Evolutionary conservation across 768 basidiomycete species (phyloP).

Genomic region (Pholiota microspora): DNA sequence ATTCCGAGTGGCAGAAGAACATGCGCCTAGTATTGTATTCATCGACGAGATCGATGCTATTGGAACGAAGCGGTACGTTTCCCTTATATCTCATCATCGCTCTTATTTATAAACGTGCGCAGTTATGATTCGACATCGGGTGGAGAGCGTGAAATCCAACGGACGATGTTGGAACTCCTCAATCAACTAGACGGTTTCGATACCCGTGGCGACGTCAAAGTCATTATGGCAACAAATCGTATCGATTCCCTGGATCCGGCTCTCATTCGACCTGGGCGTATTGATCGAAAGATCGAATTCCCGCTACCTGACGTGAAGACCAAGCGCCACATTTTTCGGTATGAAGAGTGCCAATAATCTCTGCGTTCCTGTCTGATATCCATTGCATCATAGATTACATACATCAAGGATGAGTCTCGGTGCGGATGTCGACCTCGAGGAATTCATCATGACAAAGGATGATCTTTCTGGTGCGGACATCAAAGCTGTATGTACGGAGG

Average conservation of each 20-base stretch:
- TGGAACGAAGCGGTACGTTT: slow-evolving; percentile 88
- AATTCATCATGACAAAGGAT: slow-evolving; percentile 94
- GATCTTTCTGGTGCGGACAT: slow-evolving; percentile 97
- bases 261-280: slow-evolving; percentile 96
- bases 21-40: slow-evolving; percentile 98
- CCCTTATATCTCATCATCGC: neutral
- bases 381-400: slow-evolving; percentile 56
- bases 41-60: slow-evolving; percentile 99
- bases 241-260: slow-evolving; percentile 98
- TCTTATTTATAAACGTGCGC: slow-evolving; percentile 10
- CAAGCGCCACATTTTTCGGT: slow-evolving; percentile 98
- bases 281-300: slow-evolving; percentile 98
- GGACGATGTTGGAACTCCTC: slow-evolving; percentile 97
- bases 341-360: slow-evolving; percentile 14
- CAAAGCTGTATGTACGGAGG: slow-evolving; percentile 98
- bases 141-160: slow-evolving; percentile 98
- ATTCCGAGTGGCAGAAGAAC: slow-evolving; percentile 96
- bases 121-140: slow-evolving; percentile 99
- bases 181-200: slow-evolving; percentile 99
- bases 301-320: slow-evolving; percentile 98
- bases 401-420: slow-evolving; percentile 92
- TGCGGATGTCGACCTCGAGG: slow-evolving; percentile 91
- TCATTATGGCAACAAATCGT: slow-evolving; percentile 99
- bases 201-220: slow-evolving; percentile 98
- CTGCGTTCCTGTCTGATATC: slow-evolving; percentile 1